Evolutionary conservation across 1,284 basidiomycete species (phyloP).

Genomic region (Marasmius oreades): DNA sequence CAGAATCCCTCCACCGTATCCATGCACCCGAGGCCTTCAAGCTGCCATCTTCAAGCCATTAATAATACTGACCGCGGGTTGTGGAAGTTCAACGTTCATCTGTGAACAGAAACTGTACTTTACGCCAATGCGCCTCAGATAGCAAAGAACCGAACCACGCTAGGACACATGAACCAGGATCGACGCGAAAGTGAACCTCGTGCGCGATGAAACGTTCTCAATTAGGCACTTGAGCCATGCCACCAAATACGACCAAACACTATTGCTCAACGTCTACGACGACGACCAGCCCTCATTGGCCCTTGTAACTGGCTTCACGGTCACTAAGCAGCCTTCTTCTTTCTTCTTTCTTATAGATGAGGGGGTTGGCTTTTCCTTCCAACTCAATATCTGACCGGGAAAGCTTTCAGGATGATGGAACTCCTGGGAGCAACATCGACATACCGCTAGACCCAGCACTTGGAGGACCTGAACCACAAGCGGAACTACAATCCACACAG

Average conservation of each 20-base stretch:
- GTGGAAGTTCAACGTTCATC: too few relatives aligned
- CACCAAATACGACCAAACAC: not conserved
- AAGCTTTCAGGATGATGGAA: not conserved
- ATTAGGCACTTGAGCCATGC: not conserved
- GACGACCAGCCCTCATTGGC: not conserved
- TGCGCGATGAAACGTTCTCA: not conserved
- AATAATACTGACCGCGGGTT: too few relatives aligned
- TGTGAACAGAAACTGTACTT: too few relatives aligned
- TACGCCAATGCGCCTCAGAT: too few relatives aligned
- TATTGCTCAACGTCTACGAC: not conserved
- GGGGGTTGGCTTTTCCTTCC: not conserved
- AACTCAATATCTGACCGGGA: not conserved
- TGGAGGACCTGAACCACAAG: not conserved
- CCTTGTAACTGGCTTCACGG: not conserved
- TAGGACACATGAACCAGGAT: not conserved
- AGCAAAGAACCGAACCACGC: too few relatives aligned
- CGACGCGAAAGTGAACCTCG: not conserved
- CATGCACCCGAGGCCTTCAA: too few relatives aligned
- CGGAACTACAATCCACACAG: not conserved
- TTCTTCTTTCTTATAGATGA: not conserved
- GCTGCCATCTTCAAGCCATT: too few relatives aligned
- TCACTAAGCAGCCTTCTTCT: not conserved
- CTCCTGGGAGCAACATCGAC: conserved; percentile 1
- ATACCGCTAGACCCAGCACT: conserved; percentile 9
- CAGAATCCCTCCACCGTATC: too few relatives aligned